phyloP scores from a whole-genome alignment of 2,329 filamentous ascomycete genomes.

The Trichoderma asperellum region DNA sequence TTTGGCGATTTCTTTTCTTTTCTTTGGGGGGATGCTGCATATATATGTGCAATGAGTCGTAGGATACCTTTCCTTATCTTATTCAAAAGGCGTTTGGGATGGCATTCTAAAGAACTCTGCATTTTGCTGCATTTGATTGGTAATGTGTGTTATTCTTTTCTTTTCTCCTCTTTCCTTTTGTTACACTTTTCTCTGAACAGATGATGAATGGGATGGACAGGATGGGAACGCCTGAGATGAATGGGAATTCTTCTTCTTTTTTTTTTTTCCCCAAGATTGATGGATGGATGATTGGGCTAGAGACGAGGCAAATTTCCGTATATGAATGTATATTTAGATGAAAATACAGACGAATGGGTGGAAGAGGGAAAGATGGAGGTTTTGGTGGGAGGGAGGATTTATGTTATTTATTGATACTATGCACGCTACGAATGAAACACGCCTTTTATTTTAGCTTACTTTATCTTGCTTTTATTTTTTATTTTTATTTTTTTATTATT shows the following conservation, averaged over 20 bases:
- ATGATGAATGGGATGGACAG: constrained; percentile 15
- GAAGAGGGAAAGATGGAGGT: background rate
- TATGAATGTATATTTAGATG: constrained; percentile 35
- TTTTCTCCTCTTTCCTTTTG: constrained; percentile 1
- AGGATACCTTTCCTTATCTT: constrained; percentile 26
- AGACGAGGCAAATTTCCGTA: constrained; percentile 35
- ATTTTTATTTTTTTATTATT: background rate
- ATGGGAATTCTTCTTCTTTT: background rate
- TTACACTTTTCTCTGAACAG: background rate
- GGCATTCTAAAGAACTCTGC: constrained; percentile 26
- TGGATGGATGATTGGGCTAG: constrained; percentile 35
- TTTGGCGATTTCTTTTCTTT: constrained; percentile 1
- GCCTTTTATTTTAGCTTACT: background rate
- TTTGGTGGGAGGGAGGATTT: background rate
- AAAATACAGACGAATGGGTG: background rate
- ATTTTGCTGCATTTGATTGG: constrained; percentile 27
- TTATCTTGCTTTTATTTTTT: background rate
- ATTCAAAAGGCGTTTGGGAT: constrained; percentile 26
- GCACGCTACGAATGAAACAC: constrained; percentile 18
- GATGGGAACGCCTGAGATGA: constrained; percentile 6
- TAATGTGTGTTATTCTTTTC: constrained; percentile 1
- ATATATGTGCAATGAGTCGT: constrained; percentile 26
- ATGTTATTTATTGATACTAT: constrained; percentile 17
- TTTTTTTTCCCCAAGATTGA: background rate
- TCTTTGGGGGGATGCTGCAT: constrained; percentile 24